Evolutionary conservation across 495 filamentous ascomycete species (phyloP), one percentile per base, ranked within the genome.

Genomic region (Penicillium nucicola): DNA sequence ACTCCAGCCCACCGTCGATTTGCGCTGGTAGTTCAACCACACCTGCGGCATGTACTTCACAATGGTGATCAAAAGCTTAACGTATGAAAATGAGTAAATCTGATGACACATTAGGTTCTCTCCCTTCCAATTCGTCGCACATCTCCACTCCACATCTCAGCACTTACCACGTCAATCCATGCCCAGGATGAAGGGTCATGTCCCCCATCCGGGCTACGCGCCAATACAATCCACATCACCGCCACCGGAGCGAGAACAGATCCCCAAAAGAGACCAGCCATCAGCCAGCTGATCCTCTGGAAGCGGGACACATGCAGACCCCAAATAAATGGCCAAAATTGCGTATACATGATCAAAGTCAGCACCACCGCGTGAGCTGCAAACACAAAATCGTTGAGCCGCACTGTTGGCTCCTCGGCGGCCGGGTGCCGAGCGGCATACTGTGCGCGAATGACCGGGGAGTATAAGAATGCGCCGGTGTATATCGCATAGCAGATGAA

Each of bases 21-120:
- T 76, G 42, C 89, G 87, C 61, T 81, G 78, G 59, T 87, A 91
- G 71, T 97, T 97, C 52, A 86, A 74, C 53, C 82, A 76, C 10
- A 85, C 84, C 70, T 98, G 93, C 11, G 93, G 95, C 32, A 87
- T 79, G 68, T 97, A 98, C 65, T 98, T 98, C 57, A 96, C 76
- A 4, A 96, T 61, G 1, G 90, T 95, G 37, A 95, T 80, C 18
- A 91, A 57, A n/a, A 98, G 74, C 67, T 98, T 98, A 66, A 93
- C 77, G 58, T 90, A 95, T 14, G 86, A 86, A 18, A 93, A 68
- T 12, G 82, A 76, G 69, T 97, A 97, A 36, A 95, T 76, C 87
- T 88, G 52, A 12, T 42, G 22, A 12, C 40, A 28, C 12, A 8
- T 48, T 18, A 41, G 36, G 14, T 33, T 11, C 33, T 12, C 22